Evolutionary conservation across 345 rosid genomes (phyloP).

Genomic region (Eucalyptus shirleyi): DNA sequence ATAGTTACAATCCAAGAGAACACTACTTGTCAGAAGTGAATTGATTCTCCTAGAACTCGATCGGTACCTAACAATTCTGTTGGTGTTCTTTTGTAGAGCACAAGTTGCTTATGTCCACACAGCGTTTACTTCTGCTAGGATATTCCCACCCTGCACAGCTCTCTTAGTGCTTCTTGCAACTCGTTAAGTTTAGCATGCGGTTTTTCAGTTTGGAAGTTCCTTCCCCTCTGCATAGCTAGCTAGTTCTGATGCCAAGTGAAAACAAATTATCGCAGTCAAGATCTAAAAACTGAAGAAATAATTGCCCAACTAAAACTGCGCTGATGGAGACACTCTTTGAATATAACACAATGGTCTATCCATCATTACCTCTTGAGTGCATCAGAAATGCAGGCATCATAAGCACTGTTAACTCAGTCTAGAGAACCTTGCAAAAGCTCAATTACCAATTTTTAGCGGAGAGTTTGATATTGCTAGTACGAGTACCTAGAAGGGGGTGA

Average conservation of each 20-base stretch:
- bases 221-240: not conserved
- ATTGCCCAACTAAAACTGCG: not conserved
- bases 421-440: not conserved
- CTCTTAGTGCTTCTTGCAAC: not conserved
- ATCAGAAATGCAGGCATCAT: not conserved
- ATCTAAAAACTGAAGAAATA: not conserved
- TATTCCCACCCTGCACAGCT: not conserved
- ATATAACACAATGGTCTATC: not conserved
- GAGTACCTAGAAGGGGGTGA: no score
- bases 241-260: not conserved
- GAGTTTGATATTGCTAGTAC: not conserved
- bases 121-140: not conserved
- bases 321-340: not conserved
- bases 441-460: not conserved
- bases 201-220: not conserved
- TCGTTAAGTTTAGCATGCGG: not conserved
- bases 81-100: not conserved
- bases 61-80: not conserved
- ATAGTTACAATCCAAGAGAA: not conserved
- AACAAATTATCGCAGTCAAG: not conserved
- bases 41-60: not conserved
- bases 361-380: not conserved
- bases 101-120: not conserved
- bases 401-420: not conserved
- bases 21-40: not conserved